Base-by-base conservation (phyloP, 1,139 yeast genomes). In the Magnusiomyces sp. region DNA sequence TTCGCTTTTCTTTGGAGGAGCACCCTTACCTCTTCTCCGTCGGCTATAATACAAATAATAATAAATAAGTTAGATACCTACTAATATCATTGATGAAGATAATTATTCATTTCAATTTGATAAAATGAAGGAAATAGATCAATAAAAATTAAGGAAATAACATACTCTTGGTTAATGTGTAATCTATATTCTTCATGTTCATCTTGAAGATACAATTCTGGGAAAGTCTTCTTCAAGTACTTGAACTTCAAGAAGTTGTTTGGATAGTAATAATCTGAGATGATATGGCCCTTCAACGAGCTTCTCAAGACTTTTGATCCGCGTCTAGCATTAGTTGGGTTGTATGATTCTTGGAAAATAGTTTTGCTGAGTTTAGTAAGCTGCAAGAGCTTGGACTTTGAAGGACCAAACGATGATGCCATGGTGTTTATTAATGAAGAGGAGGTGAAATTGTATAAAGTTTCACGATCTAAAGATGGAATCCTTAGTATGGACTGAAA, bases 11-110 rank as follows among this genome's bases (percentile, higher is more conserved):
- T 88, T 88, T 73, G 83, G 80, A 58, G 95, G 96, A 19, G 95
- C 94, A 66, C 95, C 95, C 69, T 88, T 88, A 65, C 88, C 90
- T 78, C 95, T 83, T 76, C 84, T 82, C 74, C 81, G 83, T 68
- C 87, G 75, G 55, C 60, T 58, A 45, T 10, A 17, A 20, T 7
- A 23, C 32, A 14, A 44, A 50, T 36, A 5, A 34, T n/a, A 10
- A n/a, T n/a, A 14, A 34, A 5, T 34, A 37, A 37, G 36, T 20
- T 14, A 47, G 48, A 20, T 14, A 10, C 2, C 43, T 10, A 33
- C 7, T 27, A 19, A 4, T 14, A 16, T 14, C 5, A 16, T 27
- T 14, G 13, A 7, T 13, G 29, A 17, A 3, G 4, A n/a, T 41
- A 41, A 29, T 41, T 27, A 7, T 27, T 41, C 13, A 41, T 41